Conservation (phyloP, 768 basidiomycete genomes). For the Pulveroboletus sp. region DNA sequence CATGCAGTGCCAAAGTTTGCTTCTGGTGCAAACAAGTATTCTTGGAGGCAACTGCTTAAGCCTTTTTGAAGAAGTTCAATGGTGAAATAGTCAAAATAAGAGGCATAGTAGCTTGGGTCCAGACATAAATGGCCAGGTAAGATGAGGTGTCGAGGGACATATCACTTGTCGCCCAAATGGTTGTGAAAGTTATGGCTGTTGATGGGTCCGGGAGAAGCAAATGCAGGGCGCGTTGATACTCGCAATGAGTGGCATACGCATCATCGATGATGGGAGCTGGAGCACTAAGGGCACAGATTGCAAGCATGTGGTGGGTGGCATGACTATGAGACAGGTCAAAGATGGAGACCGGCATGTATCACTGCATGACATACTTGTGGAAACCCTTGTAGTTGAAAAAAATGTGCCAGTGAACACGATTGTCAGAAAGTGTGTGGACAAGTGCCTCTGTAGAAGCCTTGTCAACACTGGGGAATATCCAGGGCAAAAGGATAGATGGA, state of each 20-base stretch:
- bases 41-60: slow-evolving; percentile 44
- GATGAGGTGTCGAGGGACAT: slow-evolving; percentile 10
- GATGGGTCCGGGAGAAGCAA: slow-evolving; percentile 22
- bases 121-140: neutral
- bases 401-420: slow-evolving; percentile 51
- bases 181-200: slow-evolving; percentile 44
- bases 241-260: slow-evolving; percentile 41
- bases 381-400: slow-evolving; percentile 46
- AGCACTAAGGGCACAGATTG: slow-evolving; percentile 62
- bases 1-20: slow-evolving; percentile 37
- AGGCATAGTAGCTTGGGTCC: slow-evolving; percentile 59
- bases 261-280: slow-evolving; percentile 38
- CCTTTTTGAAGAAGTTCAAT: slow-evolving; percentile 42
- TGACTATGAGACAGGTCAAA: slow-evolving; percentile 40
- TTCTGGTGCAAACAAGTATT: slow-evolving; percentile 51
- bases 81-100: slow-evolving; percentile 58
- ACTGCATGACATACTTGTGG: slow-evolving; percentile 27
- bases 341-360: slow-evolving; percentile 5
- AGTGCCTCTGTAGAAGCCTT: slow-evolving; percentile 39
- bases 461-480: slow-evolving; percentile 33
- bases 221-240: slow-evolving; percentile 37
- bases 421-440: slow-evolving; percentile 43
- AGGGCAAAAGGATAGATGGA: slow-evolving; percentile 33
- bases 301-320: slow-evolving; percentile 53
- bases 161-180: slow-evolving; percentile 59